Conservation (phyloP, 2,329 filamentous ascomycete species). For the Bipolaris victoriae region DNA sequence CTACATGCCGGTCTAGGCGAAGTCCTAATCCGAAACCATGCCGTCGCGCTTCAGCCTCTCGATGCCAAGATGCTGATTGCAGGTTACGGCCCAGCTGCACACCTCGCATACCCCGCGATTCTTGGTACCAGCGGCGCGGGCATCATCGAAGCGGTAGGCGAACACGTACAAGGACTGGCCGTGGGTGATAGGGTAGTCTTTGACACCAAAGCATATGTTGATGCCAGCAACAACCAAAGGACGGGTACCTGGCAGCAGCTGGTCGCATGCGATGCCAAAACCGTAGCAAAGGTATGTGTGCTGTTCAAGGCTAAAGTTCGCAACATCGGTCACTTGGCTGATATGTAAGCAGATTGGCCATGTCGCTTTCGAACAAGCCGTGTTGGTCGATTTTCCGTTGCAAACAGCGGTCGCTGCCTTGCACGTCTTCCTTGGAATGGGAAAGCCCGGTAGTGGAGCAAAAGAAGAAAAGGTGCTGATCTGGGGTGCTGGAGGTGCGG, state of each 20-base stretch:
- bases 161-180: constrained; percentile 51
- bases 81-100: constrained; percentile 28
- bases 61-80: constrained; percentile 35
- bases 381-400: constrained; percentile 33
- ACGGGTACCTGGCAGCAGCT: constrained; percentile 36
- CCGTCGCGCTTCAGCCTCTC: constrained; percentile 33
- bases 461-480: constrained; percentile 33
- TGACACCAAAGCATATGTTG: constrained; percentile 30
- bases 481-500: constrained; percentile 38
- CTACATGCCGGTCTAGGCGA: constrained; percentile 23
- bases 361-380: constrained; percentile 33
- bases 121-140: constrained; percentile 41
- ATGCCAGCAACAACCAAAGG: constrained; percentile 23
- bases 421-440: constrained; percentile 36
- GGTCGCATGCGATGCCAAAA: constrained; percentile 24
- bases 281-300: constrained; percentile 30
- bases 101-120: constrained; percentile 24
- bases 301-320: not conserved
- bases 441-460: constrained; percentile 25
- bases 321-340: not conserved
- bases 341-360: constrained; percentile 30
- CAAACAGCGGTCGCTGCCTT: constrained; percentile 39
- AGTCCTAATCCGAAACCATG: constrained; percentile 30
- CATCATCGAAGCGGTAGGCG: constrained; percentile 54
- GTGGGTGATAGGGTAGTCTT: constrained; percentile 53